phyloP scores from a whole-genome alignment of 495 filamentous ascomycete species.

The Pseudomonodictys pantanalensis region DNA sequence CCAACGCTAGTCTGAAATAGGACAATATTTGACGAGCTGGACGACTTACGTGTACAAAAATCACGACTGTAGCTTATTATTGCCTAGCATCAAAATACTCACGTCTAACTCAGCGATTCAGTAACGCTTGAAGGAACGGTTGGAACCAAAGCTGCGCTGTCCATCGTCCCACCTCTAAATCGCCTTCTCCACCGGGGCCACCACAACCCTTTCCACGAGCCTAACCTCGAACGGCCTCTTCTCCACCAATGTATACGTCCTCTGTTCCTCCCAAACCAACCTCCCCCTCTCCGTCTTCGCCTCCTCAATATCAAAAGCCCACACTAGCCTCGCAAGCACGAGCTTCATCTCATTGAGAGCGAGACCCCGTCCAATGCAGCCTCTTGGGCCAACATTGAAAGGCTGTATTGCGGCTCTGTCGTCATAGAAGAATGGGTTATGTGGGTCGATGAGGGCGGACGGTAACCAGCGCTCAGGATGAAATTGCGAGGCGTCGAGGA shows the following conservation, averaged over 20 bases:
- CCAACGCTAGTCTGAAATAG: too few relatives aligned
- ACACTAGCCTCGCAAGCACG: slow-evolving; percentile 32
- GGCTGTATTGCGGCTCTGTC: slow-evolving; percentile 22
- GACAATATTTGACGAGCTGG: too few relatives aligned
- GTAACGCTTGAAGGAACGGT: too few relatives aligned
- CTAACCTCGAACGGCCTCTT: slow-evolving; percentile 14
- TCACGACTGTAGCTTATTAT: too few relatives aligned
- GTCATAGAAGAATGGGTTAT: slow-evolving; percentile 19
- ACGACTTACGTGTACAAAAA: too few relatives aligned
- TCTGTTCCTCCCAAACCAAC: slow-evolving; percentile 9
- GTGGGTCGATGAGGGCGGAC: not conserved
- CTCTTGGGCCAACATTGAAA: slow-evolving; percentile 33
- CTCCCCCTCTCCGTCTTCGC: slow-evolving; percentile 3
- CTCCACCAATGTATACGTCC: not conserved
- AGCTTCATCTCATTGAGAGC: slow-evolving; percentile 31
- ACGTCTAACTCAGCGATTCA: too few relatives aligned
- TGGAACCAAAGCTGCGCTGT: too few relatives aligned
- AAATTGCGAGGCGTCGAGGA: slow-evolving; percentile 28
- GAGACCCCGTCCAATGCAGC: slow-evolving; percentile 33
- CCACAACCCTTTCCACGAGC: too few relatives aligned
- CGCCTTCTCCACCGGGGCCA: too few relatives aligned
- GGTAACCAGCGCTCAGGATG: slow-evolving; percentile 35
- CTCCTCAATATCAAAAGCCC: slow-evolving; percentile 31
- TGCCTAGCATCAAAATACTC: too few relatives aligned
- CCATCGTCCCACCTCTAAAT: too few relatives aligned